Evolutionary conservation across 257 asterid genomes (phyloP), one percentile per base, ranked within the genome.

Genomic region (Ilex aquifolium): DNA sequence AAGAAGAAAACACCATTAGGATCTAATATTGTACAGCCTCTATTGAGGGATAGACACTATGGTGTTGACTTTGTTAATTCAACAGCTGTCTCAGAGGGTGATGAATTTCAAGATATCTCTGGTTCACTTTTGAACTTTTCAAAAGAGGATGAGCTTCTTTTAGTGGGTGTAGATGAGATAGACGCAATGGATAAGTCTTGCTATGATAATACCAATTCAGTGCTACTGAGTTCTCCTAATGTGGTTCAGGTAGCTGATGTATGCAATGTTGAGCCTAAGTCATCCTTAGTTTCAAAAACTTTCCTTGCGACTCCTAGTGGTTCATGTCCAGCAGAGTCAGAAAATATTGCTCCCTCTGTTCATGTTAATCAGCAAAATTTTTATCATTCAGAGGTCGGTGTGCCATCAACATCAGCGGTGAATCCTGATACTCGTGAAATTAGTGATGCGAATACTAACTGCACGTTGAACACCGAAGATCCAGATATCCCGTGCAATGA

Each of bases 401-500:
- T 63, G 60, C 80, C 85, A 65, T 78, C 79, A 13, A 64, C 66
- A 64, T 64, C 83, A 57, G 66, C 76, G 68, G 64, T 65, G 65
- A 72, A 51, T 62, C 49, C 79, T 66, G 88, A 81, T 54, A 52
- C 68, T 60, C 73, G 62, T 69, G 86, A 76, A 64, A 80, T 65
- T 66, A 58, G 61, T 73, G 83, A 71, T 59, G 88, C 85, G 46
- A 76, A 53, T 61, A 77, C 81, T 60, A 53, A 59, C 66, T 90
- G 99, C 73, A 77, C 76, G 2, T 64, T 93, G 73, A 93, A 93
- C 85, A 78, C 94, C 0, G 95, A 87, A 79, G 97, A 87, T 79
- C 67, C 96, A 32, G 97, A 93, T 67, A 84, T 90, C 83, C 99
- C 99, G 63, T 87, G 99, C 80, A 93, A 93, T 60, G 99, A 93